Evolutionary conservation across 2,329 filamentous ascomycete genomes (phyloP), one percentile per base, ranked within the genome.

Genomic region (Sporothrix curviconia): DNA sequence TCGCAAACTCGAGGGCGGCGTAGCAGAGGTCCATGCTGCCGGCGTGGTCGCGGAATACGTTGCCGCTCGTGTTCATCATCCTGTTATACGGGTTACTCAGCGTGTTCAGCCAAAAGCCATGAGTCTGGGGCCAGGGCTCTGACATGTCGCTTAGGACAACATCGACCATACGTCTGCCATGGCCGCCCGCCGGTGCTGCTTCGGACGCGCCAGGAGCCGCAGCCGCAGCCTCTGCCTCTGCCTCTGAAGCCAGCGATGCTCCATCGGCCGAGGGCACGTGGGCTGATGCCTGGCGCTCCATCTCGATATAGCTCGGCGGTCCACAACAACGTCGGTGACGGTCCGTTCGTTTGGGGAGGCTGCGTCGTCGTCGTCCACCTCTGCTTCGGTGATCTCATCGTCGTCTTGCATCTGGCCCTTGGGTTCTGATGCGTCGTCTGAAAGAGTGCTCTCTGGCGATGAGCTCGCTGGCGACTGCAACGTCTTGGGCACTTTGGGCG

Each of bases 11-110:
- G 43, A 99, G 77, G 4, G 94, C 94, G 24, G 92, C 90, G 61
- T 81, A 76, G 72, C 94, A 99, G 40, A 99, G 84, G 69, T 96
- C 91, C 90, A 99, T 97, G 74, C 91, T 96, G 30, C 90, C 89
- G 9, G 85, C 86, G 73, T 99, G 94, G 72, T 99, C 94, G 63
- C 85, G 84, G 69, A 95, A 94, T 19, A 74, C 74, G 67, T 90
- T 87, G 57, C 94, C 94, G 74, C 89, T 96, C 66, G 92, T 96
- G 74, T 99, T 99, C 91, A 96, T 96, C 87, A 99, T 87, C 94
- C 94, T 99, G 81, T 76, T 72, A 84, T 95, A 94, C 63, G 91
- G 90, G 83, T 94, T 88, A 92, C 86, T 95, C 83, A 96, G 81
- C 78, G 86, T 95, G 77, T 84, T 90, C 77, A 88, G 86, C 77